Conservation (phyloP, 345 rosid genomes). For the Eucalyptus fibrosa region DNA sequence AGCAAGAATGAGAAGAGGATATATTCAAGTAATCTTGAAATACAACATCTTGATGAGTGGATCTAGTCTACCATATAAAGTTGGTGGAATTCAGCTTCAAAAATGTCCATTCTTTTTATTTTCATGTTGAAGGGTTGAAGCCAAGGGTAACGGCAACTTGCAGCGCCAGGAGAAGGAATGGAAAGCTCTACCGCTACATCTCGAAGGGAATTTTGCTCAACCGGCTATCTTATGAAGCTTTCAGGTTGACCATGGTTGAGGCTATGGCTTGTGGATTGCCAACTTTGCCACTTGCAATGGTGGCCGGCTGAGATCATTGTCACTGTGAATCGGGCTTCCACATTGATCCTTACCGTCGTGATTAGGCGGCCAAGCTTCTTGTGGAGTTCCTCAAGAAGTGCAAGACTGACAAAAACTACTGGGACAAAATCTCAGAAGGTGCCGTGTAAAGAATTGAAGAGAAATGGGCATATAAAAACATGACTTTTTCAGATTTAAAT, state of each 20-base stretch:
- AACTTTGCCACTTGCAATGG: too few species aligned
- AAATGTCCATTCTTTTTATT: too few species aligned
- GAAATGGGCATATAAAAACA: slow-evolving; percentile 27
- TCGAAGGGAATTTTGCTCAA: slow-evolving; percentile 68
- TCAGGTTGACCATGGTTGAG: slow-evolving; percentile 71
- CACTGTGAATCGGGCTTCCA: slow-evolving; percentile 72
- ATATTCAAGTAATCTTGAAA: not conserved
- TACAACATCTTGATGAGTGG: not conserved
- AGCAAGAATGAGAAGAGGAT: not conserved
- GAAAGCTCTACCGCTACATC: slow-evolving; percentile 64
- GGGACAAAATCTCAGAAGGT: slow-evolving; percentile 53
- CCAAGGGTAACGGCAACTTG: too few species aligned
- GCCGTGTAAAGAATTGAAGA: slow-evolving; percentile 67
- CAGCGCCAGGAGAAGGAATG: slow-evolving; percentile 30
- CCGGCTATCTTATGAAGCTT: slow-evolving; percentile 77
- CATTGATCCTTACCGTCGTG: slow-evolving; percentile 79
- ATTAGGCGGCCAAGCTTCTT: slow-evolving; percentile 55
- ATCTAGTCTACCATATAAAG: too few species aligned
- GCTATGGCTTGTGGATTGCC: not conserved
- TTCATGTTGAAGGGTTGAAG: too few species aligned
- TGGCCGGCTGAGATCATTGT: slow-evolving; percentile 90
- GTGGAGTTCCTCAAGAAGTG: slow-evolving; percentile 65
- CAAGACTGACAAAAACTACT: slow-evolving; percentile 42
- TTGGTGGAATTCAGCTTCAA: too few species aligned
- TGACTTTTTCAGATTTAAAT: not conserved